These are phyloP conservation scores for Dendrobium huoshanense DNA, from an alignment of 106 monocot genomes.

Conservation along the genomic window DNA sequence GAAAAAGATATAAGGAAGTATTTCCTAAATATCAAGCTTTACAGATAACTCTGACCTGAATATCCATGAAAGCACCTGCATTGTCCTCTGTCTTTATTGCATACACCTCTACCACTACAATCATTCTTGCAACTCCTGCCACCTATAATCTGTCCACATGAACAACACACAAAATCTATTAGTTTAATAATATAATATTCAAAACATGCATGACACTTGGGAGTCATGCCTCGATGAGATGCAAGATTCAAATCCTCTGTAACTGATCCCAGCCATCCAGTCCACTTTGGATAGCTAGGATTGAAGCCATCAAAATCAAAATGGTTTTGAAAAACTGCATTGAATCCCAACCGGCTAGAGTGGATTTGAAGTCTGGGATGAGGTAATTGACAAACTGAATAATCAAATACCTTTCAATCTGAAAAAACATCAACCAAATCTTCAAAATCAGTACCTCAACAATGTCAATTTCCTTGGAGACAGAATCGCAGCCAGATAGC, in stretches of 20 bases:
- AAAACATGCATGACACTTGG: not conserved
- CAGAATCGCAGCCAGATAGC: constrained; percentile 55
- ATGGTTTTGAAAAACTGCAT: not conserved
- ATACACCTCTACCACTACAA: constrained; percentile 67
- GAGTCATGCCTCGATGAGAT: not conserved
- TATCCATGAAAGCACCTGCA: constrained; percentile 93
- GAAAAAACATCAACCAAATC: not conserved
- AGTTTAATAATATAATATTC: not conserved
- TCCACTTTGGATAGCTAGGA: not conserved
- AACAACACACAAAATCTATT: constrained; percentile 1
- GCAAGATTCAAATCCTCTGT: not conserved
- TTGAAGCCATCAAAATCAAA: not conserved
- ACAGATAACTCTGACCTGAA: constrained; percentile 39
- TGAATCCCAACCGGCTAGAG: not conserved
- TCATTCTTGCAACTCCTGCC: constrained; percentile 46
- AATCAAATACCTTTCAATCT: not conserved
- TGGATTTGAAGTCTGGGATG: not conserved
- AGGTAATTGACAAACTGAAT: not conserved
- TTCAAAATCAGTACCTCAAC: constrained; percentile 34
- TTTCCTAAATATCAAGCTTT: not conserved
- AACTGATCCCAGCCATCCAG: not conserved
- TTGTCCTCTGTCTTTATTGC: constrained; percentile 62
- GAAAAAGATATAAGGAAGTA: not conserved
- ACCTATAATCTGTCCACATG: constrained; percentile 42
- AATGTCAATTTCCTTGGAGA: constrained; percentile 27